phyloP scores from a whole-genome alignment of 257 asterid genomes.

The Solanum etuberosum region DNA sequence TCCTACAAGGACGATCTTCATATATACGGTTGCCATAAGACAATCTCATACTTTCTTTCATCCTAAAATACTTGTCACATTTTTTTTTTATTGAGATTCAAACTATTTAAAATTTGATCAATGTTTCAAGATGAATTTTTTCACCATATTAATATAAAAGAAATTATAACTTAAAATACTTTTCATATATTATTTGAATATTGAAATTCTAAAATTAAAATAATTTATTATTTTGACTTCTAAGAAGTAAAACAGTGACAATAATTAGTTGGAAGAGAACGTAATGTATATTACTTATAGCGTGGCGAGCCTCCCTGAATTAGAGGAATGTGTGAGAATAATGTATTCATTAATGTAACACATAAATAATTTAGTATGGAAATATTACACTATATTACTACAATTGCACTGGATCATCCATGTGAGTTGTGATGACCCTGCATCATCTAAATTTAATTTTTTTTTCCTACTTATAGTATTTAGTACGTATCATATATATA shows the following conservation, averaged over 20 bases:
- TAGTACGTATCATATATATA: not conserved
- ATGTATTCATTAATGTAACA: not conserved
- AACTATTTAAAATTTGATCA: no score
- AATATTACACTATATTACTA: not conserved
- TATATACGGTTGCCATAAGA: no score
- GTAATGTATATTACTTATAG: not conserved
- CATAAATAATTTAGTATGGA: not conserved
- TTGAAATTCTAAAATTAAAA: not conserved
- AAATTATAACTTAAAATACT: no score
- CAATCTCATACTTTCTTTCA: not conserved
- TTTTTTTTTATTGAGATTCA: fast-evolving
- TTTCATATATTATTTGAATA: no score
- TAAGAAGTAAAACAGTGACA: not conserved
- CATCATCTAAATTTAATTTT: not conserved
- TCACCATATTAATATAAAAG: no score
- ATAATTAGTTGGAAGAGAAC: not conserved
- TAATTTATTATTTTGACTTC: not conserved
- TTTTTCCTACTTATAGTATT: not conserved
- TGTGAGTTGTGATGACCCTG: not conserved
- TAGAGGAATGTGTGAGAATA: not conserved
- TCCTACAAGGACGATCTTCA: not conserved
- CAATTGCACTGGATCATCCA: not conserved
- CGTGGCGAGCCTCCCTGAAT: not conserved
- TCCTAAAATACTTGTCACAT: not conserved
- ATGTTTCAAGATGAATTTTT: not conserved